phyloP scores from a whole-genome alignment of 192 early-diverging fungal genomes.

The Chytriomyces confervae region DNA sequence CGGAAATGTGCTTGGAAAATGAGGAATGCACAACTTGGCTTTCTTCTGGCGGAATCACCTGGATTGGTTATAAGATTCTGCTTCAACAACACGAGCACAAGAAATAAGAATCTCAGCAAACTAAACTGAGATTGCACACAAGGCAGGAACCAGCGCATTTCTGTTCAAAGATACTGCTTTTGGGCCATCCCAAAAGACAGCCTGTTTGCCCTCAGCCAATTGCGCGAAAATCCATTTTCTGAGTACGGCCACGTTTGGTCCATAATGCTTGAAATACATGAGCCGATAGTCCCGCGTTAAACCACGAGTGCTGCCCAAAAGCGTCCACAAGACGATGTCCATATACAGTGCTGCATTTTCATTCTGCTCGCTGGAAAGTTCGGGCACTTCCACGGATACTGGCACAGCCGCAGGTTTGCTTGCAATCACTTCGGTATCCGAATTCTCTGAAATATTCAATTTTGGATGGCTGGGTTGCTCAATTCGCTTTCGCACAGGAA shows the following conservation, averaged over 20 bases:
- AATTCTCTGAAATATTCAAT: too few relatives aligned
- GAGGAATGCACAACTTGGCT: neutral
- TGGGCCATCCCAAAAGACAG: constrained; percentile 9
- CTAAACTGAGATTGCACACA: constrained; percentile 24
- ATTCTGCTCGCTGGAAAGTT: neutral
- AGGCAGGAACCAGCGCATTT: constrained; percentile 3
- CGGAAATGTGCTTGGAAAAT: neutral
- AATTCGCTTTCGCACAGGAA: too few relatives aligned
- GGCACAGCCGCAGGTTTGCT: neutral
- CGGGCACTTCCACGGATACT: neutral
- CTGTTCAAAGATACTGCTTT: neutral
- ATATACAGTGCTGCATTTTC: neutral
- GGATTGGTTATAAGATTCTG: neutral
- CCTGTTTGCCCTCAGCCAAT: neutral
- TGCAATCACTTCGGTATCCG: neutral
- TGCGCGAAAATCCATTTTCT: neutral
- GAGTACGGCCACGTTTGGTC: neutral
- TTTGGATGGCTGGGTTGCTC: too few relatives aligned
- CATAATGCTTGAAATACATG: neutral
- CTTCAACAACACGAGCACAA: neutral
- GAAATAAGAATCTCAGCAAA: neutral
- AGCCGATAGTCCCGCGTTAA: constrained; percentile 13
- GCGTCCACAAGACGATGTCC: constrained; percentile 6
- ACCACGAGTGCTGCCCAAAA: neutral
- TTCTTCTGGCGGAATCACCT: neutral